These are phyloP conservation scores for Herpetospermum pedunculosum DNA, from an alignment of 306 rosid genomes.

Conservation along the genomic window DNA sequence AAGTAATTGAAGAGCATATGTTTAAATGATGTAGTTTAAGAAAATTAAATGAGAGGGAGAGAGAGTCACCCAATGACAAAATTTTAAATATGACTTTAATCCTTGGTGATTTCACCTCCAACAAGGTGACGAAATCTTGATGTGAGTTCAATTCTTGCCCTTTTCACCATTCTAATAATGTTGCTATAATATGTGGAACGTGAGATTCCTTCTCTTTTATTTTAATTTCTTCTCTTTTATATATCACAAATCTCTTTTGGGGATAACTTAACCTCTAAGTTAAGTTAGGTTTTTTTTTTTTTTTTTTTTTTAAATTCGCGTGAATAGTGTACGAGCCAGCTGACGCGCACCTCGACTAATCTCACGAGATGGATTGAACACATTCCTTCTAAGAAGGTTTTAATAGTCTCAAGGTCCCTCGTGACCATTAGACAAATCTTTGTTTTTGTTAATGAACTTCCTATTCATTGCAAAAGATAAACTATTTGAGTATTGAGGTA, in stretches of 20 bases:
- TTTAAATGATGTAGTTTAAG: background rate
- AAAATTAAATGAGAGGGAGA: background rate
- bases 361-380: no score
- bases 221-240: background rate
- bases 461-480: no score
- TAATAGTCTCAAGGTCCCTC: no score
- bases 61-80: background rate
- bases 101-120: background rate
- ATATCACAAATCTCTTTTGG: background rate
- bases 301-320: no score
- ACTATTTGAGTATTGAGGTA: no score
- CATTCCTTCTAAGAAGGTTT: no score
- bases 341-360: no score
- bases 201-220: background rate
- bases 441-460: no score
- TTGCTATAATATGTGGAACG: background rate
- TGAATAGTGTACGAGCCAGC: no score
- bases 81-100: background rate
- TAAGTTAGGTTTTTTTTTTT: no score
- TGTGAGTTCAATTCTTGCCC: background rate
- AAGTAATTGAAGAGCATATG: no score
- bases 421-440: no score
- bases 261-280: background rate
- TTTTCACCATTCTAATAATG: background rate
- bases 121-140: background rate